Evolutionary conservation across 495 filamentous ascomycete species (phyloP), one percentile per base, ranked within the genome.

Genomic region (Hypomontagnella monticulosa): DNA sequence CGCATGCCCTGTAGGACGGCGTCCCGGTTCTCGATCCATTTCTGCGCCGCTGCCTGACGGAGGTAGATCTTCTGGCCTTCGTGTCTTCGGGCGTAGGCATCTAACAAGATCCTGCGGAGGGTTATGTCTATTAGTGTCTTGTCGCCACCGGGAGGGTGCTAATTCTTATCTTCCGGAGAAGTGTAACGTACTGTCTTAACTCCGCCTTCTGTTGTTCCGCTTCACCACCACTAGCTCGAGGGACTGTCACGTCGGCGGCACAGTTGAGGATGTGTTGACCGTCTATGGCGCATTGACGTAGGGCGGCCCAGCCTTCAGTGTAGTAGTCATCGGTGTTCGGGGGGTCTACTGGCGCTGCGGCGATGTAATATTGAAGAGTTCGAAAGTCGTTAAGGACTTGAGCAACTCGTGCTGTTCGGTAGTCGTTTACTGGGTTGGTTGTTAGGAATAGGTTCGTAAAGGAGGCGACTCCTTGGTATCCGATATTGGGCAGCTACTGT

Each of bases 381-480:
- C 89, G 88, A 80, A 93, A 97, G 78, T 96, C 93, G 70, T 85
- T 84, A 69, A 96, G 89, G 59, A 96, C 81, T 75, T 96, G 90
- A 72, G 90, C 87, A 72, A 97, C 86, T 73, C 93, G 88, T 71
- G 87, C 81, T 60, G 89, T 88, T 73, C 93, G 90, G 70, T 88
- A 89, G 67, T 93, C 86, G 78, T 97, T 96, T 62, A 96, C 93
- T 97, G 73, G 40, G 14, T 50, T 41, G 20, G 12, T 51, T 40
- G 73, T 78, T 76, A 79, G 76, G 67, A 48, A 19, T 3, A 49
- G 16, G 19, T 6, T 36, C 54, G 54, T 40, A 20, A 33, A 44
- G 44, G 44, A 46, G 57, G 50, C n/a, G 58, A 51, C 53, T 53
- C 57, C 52, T 46, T 27, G 23, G 58, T 47, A 50, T 27, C 33